Evolutionary conservation across 2,329 filamentous ascomycete genomes (phyloP).

Genomic region (Emergomyces pasteurianus): DNA sequence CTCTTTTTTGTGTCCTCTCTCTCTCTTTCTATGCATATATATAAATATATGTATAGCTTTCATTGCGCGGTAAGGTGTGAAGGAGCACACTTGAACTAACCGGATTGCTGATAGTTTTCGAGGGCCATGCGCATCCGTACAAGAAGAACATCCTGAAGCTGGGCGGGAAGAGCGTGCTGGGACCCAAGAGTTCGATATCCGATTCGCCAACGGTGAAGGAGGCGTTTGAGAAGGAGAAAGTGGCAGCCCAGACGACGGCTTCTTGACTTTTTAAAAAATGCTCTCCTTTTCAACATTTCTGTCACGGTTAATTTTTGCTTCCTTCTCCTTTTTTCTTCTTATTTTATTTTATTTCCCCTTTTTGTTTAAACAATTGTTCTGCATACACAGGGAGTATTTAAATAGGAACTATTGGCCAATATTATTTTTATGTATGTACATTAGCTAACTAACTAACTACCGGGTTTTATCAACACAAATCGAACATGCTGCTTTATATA

Average conservation of each 20-base stretch:
- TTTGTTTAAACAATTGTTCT: no score
- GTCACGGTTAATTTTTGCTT: no score
- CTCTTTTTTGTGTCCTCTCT: background rate
- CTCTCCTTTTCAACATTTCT: no score
- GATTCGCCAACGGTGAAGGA: conserved; percentile 25
- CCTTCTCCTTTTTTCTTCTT: conserved; percentile 15
- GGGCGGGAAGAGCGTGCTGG: conserved; percentile 38
- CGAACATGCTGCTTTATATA: no score
- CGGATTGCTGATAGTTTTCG: conserved; percentile 52
- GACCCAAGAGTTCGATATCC: conserved; percentile 14
- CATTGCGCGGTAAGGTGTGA: background rate
- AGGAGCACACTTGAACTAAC: conserved; percentile 1
- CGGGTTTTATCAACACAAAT: no score
- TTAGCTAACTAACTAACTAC: no score
- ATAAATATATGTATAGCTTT: background rate
- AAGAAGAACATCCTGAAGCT: conserved; percentile 74
- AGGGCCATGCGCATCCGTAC: conserved; percentile 85
- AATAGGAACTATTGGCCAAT: background rate
- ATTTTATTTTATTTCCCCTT: conserved; percentile 1
- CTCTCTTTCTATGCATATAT: background rate
- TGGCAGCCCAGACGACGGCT: conserved; percentile 2
- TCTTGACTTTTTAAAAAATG: conserved; percentile 11
- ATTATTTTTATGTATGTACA: background rate
- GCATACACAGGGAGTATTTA: background rate
- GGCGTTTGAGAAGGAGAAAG: conserved; percentile 25